Evolutionary conservation across 192 early-diverging fungal species (phyloP).

Genomic region (Spizellomyces sp.): DNA sequence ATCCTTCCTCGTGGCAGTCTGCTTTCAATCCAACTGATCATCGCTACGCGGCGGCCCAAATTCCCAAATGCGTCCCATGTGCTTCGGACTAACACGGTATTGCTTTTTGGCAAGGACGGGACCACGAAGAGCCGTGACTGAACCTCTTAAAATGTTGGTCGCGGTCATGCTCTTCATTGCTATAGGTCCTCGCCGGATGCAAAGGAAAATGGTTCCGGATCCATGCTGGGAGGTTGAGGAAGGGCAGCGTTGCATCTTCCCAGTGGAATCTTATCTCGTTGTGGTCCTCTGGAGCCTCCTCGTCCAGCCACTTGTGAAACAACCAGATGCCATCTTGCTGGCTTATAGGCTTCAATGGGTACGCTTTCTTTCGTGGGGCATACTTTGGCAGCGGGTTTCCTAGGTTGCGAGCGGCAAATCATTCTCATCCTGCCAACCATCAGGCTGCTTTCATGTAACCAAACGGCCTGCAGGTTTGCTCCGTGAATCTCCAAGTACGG

Average conservation of each 20-base stretch:
- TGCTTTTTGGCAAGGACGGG: conserved; percentile 8
- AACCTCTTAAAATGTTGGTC: conserved; percentile 10
- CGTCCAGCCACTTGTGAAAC: conserved; percentile 26
- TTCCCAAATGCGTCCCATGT: conserved; percentile 11
- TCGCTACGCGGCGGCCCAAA: conserved; percentile 10
- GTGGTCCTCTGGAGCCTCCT: neutral
- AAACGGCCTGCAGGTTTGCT: conserved; percentile 7
- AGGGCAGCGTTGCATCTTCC: neutral
- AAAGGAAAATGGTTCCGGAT: neutral
- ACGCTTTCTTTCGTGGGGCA: conserved; percentile 4
- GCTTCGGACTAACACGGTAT: neutral
- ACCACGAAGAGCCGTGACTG: neutral
- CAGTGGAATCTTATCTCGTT: conserved; percentile 22
- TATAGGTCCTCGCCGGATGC: conserved; percentile 2
- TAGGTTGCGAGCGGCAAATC: neutral
- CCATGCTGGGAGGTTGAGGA: neutral
- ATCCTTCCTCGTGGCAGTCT: too few relatives aligned
- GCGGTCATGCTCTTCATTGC: neutral
- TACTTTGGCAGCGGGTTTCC: conserved; percentile 5
- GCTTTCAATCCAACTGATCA: conserved; percentile 6
- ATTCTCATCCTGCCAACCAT: neutral
- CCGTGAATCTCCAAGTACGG: conserved; percentile 14
- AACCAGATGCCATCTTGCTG: conserved; percentile 18
- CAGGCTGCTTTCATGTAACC: conserved; percentile 13
- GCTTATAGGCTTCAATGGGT: conserved; percentile 4